A percentile compares a stretch with the other conserved stretches of the same genome.
Evolutionary conservation across 139 green algal species (phyloP).

Genomic region (Monoraphidium neglectum): DNA sequence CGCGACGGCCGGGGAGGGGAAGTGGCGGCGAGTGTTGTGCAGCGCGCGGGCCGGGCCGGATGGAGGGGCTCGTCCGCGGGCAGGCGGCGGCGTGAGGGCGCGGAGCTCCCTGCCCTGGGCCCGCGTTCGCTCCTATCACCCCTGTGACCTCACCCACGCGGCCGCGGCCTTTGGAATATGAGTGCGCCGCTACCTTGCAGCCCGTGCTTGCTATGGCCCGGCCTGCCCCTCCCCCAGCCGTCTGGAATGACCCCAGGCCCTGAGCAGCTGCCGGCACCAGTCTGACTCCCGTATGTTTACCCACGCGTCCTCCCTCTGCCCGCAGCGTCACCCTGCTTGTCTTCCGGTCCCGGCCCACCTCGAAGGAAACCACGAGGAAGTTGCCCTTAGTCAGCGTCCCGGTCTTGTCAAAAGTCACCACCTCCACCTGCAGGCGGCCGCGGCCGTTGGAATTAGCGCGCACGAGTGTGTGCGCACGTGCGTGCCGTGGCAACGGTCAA

Average conservation of each 20-base stretch:
- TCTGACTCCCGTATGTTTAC: neutral
- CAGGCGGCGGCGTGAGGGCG: neutral
- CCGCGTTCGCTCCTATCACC: too few species aligned
- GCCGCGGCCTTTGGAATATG: too few species aligned
- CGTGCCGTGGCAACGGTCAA: too few species aligned
- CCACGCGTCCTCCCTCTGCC: neutral
- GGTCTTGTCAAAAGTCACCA: slow-evolving; percentile 79
- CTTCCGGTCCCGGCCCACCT: neutral
- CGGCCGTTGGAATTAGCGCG: too few species aligned
- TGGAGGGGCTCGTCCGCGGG: neutral
- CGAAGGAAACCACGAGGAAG: slow-evolving; percentile 56
- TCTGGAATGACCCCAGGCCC: neutral
- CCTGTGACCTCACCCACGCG: too few species aligned
- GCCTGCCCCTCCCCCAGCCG: neutral
- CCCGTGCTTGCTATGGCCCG: neutral
- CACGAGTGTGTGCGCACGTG: too few species aligned
- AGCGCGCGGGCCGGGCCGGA: neutral
- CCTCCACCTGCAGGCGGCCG: slow-evolving; percentile 36
- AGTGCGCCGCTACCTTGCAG: too few species aligned
- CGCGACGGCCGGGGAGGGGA: neutral
- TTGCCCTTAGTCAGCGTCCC: slow-evolving; percentile 74
- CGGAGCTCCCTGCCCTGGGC: neutral
- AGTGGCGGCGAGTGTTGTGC: neutral
- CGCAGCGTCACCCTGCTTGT: neutral
- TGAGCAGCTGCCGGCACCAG: neutral